Base-by-base conservation (phyloP, 495 filamentous ascomycete genomes). In the Aspergillus sparsus region DNA sequence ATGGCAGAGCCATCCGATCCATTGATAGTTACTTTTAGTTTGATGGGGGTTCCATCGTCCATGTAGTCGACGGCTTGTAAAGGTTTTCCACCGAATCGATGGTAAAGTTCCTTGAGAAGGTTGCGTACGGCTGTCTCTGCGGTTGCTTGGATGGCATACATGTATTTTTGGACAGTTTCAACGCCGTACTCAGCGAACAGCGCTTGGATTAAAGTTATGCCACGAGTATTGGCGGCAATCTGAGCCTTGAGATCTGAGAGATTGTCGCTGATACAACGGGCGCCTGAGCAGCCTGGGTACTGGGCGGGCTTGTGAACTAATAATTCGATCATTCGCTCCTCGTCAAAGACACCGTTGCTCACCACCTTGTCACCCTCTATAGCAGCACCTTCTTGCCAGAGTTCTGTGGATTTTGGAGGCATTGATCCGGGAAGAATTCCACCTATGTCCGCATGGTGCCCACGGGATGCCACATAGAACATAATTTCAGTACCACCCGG, bases 361-460 rank as follows among this genome's bases (percentile, higher is more conserved):
- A 98, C 93, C 2, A 98, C 82, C 74, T 96, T 97, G 70, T 97
- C 95, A 9, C 88, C 88, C 72, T 94, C 92, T 64, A 98, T 96
- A 9, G 92, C 85, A 0, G 95, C 93, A 8, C 94, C 94, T 75
- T 98, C 94, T 71, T 98, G 93, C 77, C 81, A 97, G 0, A 98
- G 82, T 66, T 97, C 94, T 6, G 89, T 85, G 3, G 93, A 97
- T 61, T 96, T 89, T 2, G 94, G 94, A 1, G 94, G 94, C 94
- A 98, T 98, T 39, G 90, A 95, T 8, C 94, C 94, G 0, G 94
- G 93, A 5, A 96, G 83, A 55, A 97, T 97, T 33, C 94, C 94
- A 12, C 94, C 94, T 63, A 98, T 98, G 71, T 98, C 94, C 2
- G 94, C 94, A 62, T 98, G 94, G 69, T 98, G 94, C 0, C 94